Conservation (phyloP, 164 flowering plant species). For the Platanus orientalis region DNA sequence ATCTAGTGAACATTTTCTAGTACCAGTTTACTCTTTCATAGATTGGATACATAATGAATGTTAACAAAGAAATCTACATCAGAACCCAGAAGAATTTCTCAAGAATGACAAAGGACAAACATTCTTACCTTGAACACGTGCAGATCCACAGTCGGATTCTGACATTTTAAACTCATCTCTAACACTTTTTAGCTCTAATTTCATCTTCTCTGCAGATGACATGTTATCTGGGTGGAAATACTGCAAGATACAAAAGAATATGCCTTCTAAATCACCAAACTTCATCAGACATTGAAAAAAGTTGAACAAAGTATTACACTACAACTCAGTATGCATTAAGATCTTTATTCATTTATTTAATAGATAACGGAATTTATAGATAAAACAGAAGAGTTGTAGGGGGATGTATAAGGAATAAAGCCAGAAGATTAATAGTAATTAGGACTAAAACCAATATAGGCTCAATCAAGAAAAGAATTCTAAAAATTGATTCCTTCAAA, state of each 20-base stretch:
- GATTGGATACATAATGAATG: too few relatives aligned
- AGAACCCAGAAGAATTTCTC: not conserved
- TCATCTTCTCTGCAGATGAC: conserved; percentile 84
- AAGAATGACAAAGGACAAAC: not conserved
- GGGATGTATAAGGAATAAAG: too few relatives aligned
- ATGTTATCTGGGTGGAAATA: conserved; percentile 92
- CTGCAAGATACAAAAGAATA: conserved; percentile 37
- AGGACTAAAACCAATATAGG: too few relatives aligned
- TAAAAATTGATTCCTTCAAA: too few relatives aligned
- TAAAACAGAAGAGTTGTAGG: too few relatives aligned
- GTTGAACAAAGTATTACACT: not conserved
- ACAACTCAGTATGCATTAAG: too few relatives aligned
- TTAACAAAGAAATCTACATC: not conserved
- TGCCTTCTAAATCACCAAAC: not conserved
- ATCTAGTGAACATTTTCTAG: too few relatives aligned
- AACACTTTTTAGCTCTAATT: conserved; percentile 71
- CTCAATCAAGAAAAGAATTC: too few relatives aligned
- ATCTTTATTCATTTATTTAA: too few relatives aligned
- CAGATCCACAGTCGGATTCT: conserved; percentile 96
- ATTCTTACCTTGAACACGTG: conserved; percentile 80
- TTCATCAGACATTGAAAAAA: not conserved
- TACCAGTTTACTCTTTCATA: too few relatives aligned
- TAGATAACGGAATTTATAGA: too few relatives aligned
- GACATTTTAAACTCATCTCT: conserved; percentile 91
- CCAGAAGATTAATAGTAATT: too few relatives aligned